Base-by-base conservation (phyloP, 371 early-diverging fungal species). In the Mortierella sp. region DNA sequence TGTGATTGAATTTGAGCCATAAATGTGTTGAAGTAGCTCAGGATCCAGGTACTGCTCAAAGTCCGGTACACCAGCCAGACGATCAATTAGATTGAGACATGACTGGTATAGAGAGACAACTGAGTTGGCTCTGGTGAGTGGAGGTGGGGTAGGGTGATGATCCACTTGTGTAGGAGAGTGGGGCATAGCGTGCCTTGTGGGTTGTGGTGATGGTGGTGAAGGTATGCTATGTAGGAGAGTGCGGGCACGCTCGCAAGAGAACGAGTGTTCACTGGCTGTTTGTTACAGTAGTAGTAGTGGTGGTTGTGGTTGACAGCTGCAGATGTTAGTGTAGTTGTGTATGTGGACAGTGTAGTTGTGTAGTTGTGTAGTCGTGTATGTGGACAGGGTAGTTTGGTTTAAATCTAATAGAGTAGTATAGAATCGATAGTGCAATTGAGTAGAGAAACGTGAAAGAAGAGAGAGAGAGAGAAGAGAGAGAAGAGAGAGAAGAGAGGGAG, bases 71-170 rank as follows among this genome's bases (percentile, higher is more conserved):
- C 84, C 75, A 11, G 86, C 70, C n/a, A 93, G 86, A 63, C 89
- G 83, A 39, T 92, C 90, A 57, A 90, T 79, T 8, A 92, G 86
- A 59, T 88, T 87, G 39, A 87, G 84, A 72, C 92, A 92, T 28
- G 86, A 84, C 75, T 93, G 93, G 72, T 91, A 93, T 30, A 93
- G 83, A 5, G 93, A 93, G 30, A 77, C 73, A 30, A 73, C 69
- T 37, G 78, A 70, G 67, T 75, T 75, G 47, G 49, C 70, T 45
- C 75, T 65, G 62, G 54, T 66, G 55, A 75, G 51, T 20, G 75
- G 70, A 18, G 75, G 75, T 45, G 68, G 67, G 24, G 28, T 11
- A 28, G 65, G 75, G 62, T 69, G 70, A 59, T 68, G 75, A 40
- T 75, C 75, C 26, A 54, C 64, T 49, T 39, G 59, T 9, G 75